Conservation (phyloP, 1,284 basidiomycete species). For the Papiliotrema fonsecae region DNA sequence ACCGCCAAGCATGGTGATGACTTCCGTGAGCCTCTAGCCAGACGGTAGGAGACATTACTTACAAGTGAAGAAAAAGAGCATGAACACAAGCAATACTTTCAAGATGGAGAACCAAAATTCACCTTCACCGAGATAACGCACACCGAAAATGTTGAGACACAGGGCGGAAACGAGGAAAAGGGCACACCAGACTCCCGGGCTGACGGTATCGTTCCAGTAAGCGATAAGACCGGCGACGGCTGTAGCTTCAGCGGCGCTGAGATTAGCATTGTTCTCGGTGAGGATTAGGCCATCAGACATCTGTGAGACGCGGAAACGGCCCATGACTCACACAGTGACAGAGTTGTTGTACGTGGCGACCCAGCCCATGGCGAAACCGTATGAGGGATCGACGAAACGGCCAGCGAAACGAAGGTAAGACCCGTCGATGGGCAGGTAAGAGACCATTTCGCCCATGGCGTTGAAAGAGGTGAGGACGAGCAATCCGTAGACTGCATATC, state of each 20-base stretch:
- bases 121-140: conserved; percentile 11
- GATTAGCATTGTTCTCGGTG: background rate
- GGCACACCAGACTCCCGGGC: conserved; percentile 50
- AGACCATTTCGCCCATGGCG: conserved; percentile 19
- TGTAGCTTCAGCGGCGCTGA: background rate
- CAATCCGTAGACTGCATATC: conserved; percentile 10
- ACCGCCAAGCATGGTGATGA: conserved; percentile 60
- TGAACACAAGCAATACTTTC: conserved; percentile 62
- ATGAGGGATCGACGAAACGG: conserved; percentile 11
- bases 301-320: background rate
- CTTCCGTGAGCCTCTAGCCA: conserved; percentile 51
- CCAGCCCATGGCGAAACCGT: conserved; percentile 13
- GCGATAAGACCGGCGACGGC: conserved; percentile 17
- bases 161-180: conserved; percentile 46
- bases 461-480: conserved; percentile 14
- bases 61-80: conserved; percentile 26
- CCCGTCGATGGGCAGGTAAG: conserved; percentile 15
- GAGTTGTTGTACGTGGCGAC: conserved; percentile 10
- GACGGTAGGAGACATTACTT: conserved; percentile 2
- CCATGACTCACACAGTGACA: conserved; percentile 5
- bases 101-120: conserved; percentile 17
- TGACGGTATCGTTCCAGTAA: conserved; percentile 45
- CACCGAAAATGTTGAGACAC: conserved; percentile 30
- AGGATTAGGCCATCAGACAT: background rate
- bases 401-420: conserved; percentile 11